Conservation (phyloP, 352 stramenopile genomes). For the Globisporangium recalcitrans region DNA sequence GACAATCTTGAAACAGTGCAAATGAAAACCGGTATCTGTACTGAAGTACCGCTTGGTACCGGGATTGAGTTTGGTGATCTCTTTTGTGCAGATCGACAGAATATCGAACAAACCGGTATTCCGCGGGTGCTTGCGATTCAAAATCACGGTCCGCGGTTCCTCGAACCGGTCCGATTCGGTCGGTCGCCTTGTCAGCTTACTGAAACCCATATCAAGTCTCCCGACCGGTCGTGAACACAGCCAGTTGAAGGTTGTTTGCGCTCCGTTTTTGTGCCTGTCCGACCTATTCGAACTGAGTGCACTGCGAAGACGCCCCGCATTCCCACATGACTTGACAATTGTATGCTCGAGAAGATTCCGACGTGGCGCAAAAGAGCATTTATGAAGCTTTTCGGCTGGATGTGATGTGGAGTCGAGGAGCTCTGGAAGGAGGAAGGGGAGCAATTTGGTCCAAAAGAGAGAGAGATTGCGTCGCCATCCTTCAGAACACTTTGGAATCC, state of each 20-base stretch:
- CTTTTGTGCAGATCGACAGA: not conserved
- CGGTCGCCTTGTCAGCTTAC: conserved; percentile 4
- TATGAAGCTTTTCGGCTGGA: not conserved
- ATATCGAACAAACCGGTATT: conserved; percentile 13
- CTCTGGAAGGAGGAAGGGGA: conserved; percentile 3
- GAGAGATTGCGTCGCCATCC: no score
- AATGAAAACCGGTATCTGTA: not conserved
- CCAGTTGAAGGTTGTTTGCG: conserved; percentile 10
- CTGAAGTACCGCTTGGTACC: no score
- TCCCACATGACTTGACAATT: conserved; percentile 8
- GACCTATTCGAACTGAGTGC: conserved; percentile 17
- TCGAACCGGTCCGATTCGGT: conserved; percentile 13
- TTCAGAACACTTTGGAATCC: conserved; percentile 22
- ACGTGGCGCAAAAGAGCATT: not conserved
- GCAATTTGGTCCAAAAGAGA: not conserved
- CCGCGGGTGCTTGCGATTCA: conserved; percentile 8
- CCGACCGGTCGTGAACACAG: conserved; percentile 12
- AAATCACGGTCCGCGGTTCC: conserved; percentile 16
- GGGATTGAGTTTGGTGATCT: no score
- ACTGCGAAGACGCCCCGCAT: no score
- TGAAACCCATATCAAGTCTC: not conserved
- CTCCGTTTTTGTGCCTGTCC: conserved; percentile 23
- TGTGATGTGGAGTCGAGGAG: not conserved
- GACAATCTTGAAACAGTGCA: conserved; percentile 8
- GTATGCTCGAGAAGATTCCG: conserved; percentile 4